Base-by-base conservation (phyloP, 2,329 filamentous ascomycete species). In the Claviceps sp. region DNA sequence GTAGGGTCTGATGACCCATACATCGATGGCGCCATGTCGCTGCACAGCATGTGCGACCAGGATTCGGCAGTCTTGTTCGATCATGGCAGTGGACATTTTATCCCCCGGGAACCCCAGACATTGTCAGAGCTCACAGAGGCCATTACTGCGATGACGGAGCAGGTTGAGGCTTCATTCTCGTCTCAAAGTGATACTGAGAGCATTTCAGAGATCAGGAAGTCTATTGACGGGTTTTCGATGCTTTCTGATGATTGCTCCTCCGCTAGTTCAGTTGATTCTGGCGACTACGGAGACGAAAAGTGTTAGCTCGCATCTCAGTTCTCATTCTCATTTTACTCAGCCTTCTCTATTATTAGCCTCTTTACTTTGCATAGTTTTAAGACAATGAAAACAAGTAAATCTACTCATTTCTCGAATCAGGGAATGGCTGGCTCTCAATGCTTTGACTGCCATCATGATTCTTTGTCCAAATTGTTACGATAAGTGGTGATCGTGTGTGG, bases 11-110 rank as follows among this genome's bases (percentile, higher is more conserved):
- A 71, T 53, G 80, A 83, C 57, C 80, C 79, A 0, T 83, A 82
- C 57, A 70, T 82, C 2, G 69, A 79, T 37, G 79, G 80, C 0
- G 76, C 77, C 2, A 72, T 82, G 66, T 77, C 79, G 0, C 68
- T 83, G 3, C 82, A 76, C 64, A 79, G 80, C 56, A 71, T 81
- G 23, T 84, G 79, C 56, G 76, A 82, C 46, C 72, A 72, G 0
- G 79, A 83, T 52, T 74, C 67, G 1, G 79, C 79, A 0, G 69
- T 72, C 37, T 68, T 83, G n/a, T 83, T 83, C 54, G 80, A 84
- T 56, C 79, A 82, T 55, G 80, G 78, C 4, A 82, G 82, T 58
- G 80, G 80, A 0, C 80, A 84, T 59, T 82, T 77, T 0, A 66
- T 83, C 4, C 80, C 80, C 0, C 67, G 78, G 54, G 75, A 78